Evolutionary conservation across 2,329 filamentous ascomycete genomes (phyloP), one percentile per base, ranked within the genome.

Genomic region (Penicillium vulpinum): DNA sequence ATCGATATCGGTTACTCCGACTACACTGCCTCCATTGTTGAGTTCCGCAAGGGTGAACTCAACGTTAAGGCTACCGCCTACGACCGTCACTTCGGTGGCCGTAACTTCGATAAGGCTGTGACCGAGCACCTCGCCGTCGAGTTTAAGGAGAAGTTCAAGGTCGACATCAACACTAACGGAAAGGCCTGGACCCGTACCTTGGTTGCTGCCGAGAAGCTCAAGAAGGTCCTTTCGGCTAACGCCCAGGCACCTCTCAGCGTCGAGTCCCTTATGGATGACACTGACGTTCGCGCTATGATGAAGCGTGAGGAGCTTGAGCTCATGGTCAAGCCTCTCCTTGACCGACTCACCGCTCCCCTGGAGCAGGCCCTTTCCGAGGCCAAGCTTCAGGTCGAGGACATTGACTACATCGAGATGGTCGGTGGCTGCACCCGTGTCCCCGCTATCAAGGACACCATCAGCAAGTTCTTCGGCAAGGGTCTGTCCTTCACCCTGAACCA

Each of bases 401-500:
- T 99, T 68, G 94, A 99, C 74, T 80, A 85, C 67, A 83, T 99
- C 67, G 94, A 99, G 82, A 86, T 99, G 74, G 90, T 97, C 57
- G 94, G 94, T 78, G 94, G 92, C 67, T 92, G 90, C 77, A 94
- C 92, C 49, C 94, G 94, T 85, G 89, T 99, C 16, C 94, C 94
- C 45, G 81, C 91, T 51, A 83, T 99, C 77, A 99, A 99, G 85
- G 87, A 93, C 67, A 85, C 86, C 70, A 91, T 99, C 73, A 85
- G 91, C 78, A 79, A 85, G 56, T 99, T 93, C 85, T 99, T 99
- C 74, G 88, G 88, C 81, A 97, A 97, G 85, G 77, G 79, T 31
- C 87, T 99, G 18, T 97, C 92, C 51, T 99, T 91, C 85, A 99
- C 94, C 48, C 87, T 97, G 68, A 99, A 99, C 84, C 92, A 96